These are phyloP conservation scores for Hebeloma cylindrosporum DNA, from an alignment of 768 basidiomycete species.

Conservation along the genomic window DNA sequence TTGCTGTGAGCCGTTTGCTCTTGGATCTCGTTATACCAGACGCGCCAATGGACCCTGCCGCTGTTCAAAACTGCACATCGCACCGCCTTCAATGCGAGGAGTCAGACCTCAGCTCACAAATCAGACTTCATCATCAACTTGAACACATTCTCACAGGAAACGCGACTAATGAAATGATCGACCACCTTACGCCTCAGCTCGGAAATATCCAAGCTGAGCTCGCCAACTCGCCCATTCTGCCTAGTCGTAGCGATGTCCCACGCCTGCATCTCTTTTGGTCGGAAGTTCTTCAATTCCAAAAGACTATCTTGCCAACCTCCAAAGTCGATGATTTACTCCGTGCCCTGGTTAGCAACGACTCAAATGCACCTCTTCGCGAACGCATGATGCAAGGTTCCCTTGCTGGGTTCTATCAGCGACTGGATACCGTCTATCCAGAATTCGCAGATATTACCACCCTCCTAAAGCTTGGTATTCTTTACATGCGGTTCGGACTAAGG, in stretches of 20 bases:
- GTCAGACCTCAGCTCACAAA: constrained; percentile 43
- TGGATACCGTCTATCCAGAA: constrained; percentile 65
- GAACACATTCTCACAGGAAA: constrained; percentile 62
- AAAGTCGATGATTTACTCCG: constrained; percentile 52
- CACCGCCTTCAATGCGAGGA: constrained; percentile 46
- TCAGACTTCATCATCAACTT: constrained; percentile 51
- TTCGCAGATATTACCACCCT: constrained; percentile 70
- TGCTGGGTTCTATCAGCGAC: constrained; percentile 70
- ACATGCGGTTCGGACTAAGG: constrained; percentile 73
- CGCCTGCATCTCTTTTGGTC: constrained; percentile 67
- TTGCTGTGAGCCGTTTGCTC: constrained; percentile 58
- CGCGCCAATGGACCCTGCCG: constrained; percentile 83
- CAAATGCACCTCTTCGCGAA: constrained; percentile 53
- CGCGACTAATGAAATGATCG: constrained; percentile 44
- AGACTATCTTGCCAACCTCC: constrained; percentile 47
- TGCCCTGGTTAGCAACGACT: constrained; percentile 35
- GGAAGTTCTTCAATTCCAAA: constrained; percentile 74
- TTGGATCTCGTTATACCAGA: constrained; percentile 79
- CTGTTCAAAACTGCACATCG: constrained; percentile 49
- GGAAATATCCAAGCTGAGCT: constrained; percentile 30
- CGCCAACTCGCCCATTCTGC: constrained; percentile 25
- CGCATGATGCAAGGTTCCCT: constrained; percentile 77
- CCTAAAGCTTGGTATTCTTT: constrained; percentile 62
- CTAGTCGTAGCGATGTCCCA: constrained; percentile 41
- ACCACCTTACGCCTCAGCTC: constrained; percentile 41